Percentiles rank a stretch among this genome's conserved stretches.
phyloP scores from a whole-genome alignment of 1,139 yeast species.

The Taphrina flavorubra region DNA sequence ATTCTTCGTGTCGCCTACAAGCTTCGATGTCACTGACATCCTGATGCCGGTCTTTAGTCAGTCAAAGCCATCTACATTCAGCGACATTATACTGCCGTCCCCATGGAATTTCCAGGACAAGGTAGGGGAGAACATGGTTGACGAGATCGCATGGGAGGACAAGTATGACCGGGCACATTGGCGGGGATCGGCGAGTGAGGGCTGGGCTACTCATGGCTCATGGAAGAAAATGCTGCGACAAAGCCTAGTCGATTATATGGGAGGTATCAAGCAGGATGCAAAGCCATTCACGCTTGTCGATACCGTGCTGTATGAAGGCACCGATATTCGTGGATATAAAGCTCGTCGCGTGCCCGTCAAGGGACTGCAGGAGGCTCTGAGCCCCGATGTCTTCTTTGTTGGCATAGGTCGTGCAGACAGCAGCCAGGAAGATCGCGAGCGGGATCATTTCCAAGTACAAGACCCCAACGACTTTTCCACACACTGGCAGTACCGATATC shows the following conservation, averaged over 20 bases:
- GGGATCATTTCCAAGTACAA: constrained; percentile 9
- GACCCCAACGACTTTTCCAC: constrained; percentile 12
- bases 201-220: constrained; percentile 11
- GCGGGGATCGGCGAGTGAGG: constrained; percentile 21
- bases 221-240: constrained; percentile 19
- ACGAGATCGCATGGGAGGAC: constrained; percentile 6
- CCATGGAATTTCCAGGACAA: constrained; percentile 34
- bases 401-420: constrained; percentile 7
- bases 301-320: not conserved
- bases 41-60: constrained; percentile 47
- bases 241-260: constrained; percentile 12
- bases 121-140: constrained; percentile 12
- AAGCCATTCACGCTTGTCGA: not conserved
- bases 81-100: constrained; percentile 46
- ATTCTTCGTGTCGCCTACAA: constrained; percentile 44
- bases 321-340: constrained; percentile 9
- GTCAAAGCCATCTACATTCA: constrained; percentile 45
- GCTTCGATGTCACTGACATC: constrained; percentile 41
- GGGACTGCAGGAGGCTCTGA: not conserved
- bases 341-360: not conserved
- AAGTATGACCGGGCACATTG: constrained; percentile 13
- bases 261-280: not conserved
- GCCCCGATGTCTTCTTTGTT: constrained; percentile 16
- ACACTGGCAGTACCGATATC: constrained; percentile 44
- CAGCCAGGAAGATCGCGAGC: not conserved